Base-by-base conservation (phyloP, 768 basidiomycete genomes). In the Tylopilus sp. region DNA sequence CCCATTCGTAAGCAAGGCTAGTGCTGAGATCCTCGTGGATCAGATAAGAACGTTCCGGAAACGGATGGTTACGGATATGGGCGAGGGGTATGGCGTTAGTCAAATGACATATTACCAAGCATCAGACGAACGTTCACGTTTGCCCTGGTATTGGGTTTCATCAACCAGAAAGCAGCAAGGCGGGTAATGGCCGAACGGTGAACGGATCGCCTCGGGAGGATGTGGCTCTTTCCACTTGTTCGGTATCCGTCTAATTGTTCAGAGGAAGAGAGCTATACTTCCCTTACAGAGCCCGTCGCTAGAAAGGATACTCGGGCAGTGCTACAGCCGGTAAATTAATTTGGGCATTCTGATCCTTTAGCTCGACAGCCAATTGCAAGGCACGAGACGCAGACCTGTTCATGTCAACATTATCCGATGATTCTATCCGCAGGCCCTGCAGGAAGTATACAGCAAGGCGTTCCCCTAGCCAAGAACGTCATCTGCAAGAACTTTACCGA, bases 101-200 rank as follows among this genome's bases (percentile, higher is more conserved):
- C 54, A 62, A 45, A 50, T 65, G 40, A 52, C 34, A 29, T 69
- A 69, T 59, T 58, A 62, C 63, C 63, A 70, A 63, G 53, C 49
- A 19, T 45, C 55, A 55, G 70, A 68, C 48, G 66, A n/a, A 58
- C 16, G 49, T 71, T 53, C 70, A 71, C 57, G 81, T 80, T 56
- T 78, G 74, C 60, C 50, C 81, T 28, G 66, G 68, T 26, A 77
- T 84, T 49, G 52, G 63, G n/a, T 78, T 75, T 74, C 75, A 78
- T 64, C 78, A 82, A 54, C 78, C 79, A 19, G 80, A 81, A 65
- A 67, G 78, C 53, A 75, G 73, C 22, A 64, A 76, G 45, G 76
- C 77, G 71, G 54, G 74, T 64, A 19, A 78, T 82, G 75, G 30
- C 74, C 26, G 64, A 72, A 50, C 81, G 81, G 81, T 25, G 64